These are phyloP conservation scores for Chiua virens DNA, from an alignment of 768 basidiomycete genomes.

Conservation along the genomic window DNA sequence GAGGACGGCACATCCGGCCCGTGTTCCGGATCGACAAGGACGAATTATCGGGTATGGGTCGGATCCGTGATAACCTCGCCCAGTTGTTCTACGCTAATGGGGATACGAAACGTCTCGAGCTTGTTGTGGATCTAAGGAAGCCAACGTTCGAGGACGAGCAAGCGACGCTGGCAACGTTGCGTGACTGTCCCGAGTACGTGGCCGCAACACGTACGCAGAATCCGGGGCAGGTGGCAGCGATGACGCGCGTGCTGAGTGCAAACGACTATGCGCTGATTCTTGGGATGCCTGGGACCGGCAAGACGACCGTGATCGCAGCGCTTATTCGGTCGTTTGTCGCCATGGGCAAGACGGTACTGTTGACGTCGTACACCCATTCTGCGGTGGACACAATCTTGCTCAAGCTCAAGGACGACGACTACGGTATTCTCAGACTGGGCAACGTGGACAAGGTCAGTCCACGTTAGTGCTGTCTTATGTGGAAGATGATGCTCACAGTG, in stretches of 20 bases:
- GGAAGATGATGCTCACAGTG: slow-evolving; percentile 1
- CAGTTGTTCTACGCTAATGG: slow-evolving; percentile 82
- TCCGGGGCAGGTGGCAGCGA: slow-evolving; percentile 65
- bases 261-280: slow-evolving; percentile 89
- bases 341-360: slow-evolving; percentile 81
- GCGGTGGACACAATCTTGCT: slow-evolving; percentile 96
- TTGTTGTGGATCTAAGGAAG: slow-evolving; percentile 77
- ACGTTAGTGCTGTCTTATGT: too few relatives aligned
- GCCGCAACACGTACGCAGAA: slow-evolving; percentile 53
- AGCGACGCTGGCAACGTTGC: slow-evolving; percentile 11
- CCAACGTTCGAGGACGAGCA: slow-evolving; percentile 59
- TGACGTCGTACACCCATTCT: slow-evolving; percentile 95
- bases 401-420: slow-evolving; percentile 70
- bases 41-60: slow-evolving; percentile 85
- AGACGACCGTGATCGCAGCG: slow-evolving; percentile 92
- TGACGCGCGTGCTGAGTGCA: slow-evolving; percentile 73
- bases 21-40: slow-evolving; percentile 93
- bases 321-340: slow-evolving; percentile 78
- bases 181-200: slow-evolving; percentile 30
- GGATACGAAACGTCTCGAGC: slow-evolving; percentile 61
- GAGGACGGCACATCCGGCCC: slow-evolving; percentile 6
- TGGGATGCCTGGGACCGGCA: slow-evolving; percentile 99
- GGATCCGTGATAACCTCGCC: slow-evolving; percentile 88
- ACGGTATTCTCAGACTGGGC: slow-evolving; percentile 80
- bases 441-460: slow-evolving; percentile 81